Evolutionary conservation across 2,329 filamentous ascomycete species (phyloP), one percentile per base, ranked within the genome.

Genomic region (Fusarium anguioides): DNA sequence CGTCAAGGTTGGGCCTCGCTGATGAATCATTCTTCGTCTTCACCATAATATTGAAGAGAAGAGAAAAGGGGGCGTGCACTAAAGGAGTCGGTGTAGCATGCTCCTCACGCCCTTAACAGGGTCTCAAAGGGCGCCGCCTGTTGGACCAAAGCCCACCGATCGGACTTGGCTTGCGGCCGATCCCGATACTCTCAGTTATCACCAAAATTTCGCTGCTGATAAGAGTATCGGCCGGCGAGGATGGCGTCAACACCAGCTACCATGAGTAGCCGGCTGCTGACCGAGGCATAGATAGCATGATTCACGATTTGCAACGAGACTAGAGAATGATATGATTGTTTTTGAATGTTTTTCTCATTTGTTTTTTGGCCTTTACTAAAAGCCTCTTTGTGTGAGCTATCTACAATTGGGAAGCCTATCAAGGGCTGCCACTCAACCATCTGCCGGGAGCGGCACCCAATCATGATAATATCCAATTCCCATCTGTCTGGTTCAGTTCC

Each of bases 371-470:
- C 50, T 66, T 55, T 21, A 12, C 24, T 27, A 29, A 20, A 42
- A 52, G 57, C 50, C 52, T 63, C 14, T 27, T 56, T 52, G 61
- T 67, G 64, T 60, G 49, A 69, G 49, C 71, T 72, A 73, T 73
- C 71, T 73, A 72, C 56, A 51, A 35, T 53, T 21, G 47, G 59
- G 59, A 48, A 36, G 27, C 51, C 48, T 49, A 31, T 61, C 37
- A 37, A 37, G 44, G 39, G 48, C 64, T 72, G 57, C 71, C 71
- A 73, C 71, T 73, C 71, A 57, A 72, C 68, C 63, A 42, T 65
- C 26, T 39, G 44, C 45, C 20, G 68, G 71, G 71, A 73, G 71
- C 69, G 69, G 63, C 58, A 57, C 57, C 55, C 59, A 36, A 69
- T 54, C 55, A 53, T 53, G 47, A 60, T 52, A 24, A 44, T 26